Evolutionary conservation across 192 early-diverging fungal genomes (phyloP).

Genomic region (Backusella macrospora): DNA sequence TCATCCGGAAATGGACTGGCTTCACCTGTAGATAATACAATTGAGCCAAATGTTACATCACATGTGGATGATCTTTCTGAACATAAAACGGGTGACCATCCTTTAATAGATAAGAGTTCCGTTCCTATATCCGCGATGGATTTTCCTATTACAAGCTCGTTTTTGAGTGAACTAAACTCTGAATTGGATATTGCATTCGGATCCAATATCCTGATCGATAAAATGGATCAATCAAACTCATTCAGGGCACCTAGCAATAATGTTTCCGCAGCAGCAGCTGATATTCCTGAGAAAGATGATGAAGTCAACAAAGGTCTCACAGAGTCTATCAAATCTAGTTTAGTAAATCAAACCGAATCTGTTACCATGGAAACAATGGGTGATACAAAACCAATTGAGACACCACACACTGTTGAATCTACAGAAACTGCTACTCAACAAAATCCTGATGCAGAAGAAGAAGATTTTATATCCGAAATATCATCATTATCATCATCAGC

Average conservation of each 20-base stretch:
- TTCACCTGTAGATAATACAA: background rate
- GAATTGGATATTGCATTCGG: background rate
- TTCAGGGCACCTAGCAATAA: background rate
- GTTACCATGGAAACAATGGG: background rate
- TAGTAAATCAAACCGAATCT: background rate
- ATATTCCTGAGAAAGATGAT: slow-evolving; percentile 9
- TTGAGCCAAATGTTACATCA: slow-evolving; percentile 11
- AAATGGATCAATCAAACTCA: background rate
- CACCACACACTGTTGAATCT: background rate
- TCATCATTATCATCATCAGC: too few species aligned
- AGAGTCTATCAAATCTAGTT: background rate
- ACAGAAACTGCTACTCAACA: background rate
- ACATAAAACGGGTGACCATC: background rate
- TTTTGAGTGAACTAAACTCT: background rate
- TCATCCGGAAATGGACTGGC: background rate
- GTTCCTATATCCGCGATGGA: background rate
- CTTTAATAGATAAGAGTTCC: background rate
- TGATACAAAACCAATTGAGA: background rate
- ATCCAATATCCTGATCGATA: background rate
- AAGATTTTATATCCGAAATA: background rate
- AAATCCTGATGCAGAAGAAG: background rate
- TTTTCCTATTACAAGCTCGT: background rate
- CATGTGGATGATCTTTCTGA: background rate
- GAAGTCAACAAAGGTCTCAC: background rate
- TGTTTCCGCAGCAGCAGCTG: background rate